Evolutionary conservation across 352 stramenopile species (phyloP).

Genomic region (Globisporangium uncinulatum): DNA sequence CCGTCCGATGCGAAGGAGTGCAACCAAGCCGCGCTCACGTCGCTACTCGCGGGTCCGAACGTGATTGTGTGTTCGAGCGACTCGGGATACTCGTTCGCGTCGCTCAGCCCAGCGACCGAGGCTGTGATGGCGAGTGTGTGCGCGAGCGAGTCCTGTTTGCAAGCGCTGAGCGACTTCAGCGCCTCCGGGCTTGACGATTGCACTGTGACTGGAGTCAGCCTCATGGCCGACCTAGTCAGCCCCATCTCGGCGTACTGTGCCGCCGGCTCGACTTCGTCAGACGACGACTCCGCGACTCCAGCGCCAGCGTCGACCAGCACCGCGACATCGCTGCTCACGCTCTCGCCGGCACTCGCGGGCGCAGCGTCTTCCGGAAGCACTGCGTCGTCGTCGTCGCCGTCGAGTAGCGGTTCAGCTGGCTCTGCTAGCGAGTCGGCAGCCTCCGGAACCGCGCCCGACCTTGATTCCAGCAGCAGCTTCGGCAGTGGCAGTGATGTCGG

Average conservation of each 20-base stretch:
- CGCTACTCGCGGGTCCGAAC: slow-evolving; percentile 18
- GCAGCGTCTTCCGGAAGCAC: slow-evolving; percentile 25
- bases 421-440: background rate
- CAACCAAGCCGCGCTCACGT: slow-evolving; percentile 18
- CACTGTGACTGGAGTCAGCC: slow-evolving; percentile 20
- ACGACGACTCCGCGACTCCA: slow-evolving; percentile 8
- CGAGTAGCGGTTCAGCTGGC: background rate
- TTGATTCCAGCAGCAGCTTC: background rate
- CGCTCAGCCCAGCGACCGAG: slow-evolving; percentile 17
- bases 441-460: background rate
- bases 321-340: slow-evolving; percentile 1
- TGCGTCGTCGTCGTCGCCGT: slow-evolving; percentile 5
- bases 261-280: slow-evolving; percentile 12
- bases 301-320: background rate
- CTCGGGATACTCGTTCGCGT: slow-evolving; percentile 28
- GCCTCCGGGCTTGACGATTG: slow-evolving; percentile 25
- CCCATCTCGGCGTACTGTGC: slow-evolving; percentile 22
- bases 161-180: slow-evolving; percentile 19
- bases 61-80: slow-evolving; percentile 23
- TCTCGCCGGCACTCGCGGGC: slow-evolving; percentile 8
- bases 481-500: background rate
- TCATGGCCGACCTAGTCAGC: slow-evolving; percentile 27
- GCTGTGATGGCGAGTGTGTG: slow-evolving; percentile 26
- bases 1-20: slow-evolving; percentile 12
- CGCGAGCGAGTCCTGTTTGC: slow-evolving; percentile 22